Base-by-base conservation (phyloP, 1,284 basidiomycete genomes). In the Moesziomyces antarcticus region DNA sequence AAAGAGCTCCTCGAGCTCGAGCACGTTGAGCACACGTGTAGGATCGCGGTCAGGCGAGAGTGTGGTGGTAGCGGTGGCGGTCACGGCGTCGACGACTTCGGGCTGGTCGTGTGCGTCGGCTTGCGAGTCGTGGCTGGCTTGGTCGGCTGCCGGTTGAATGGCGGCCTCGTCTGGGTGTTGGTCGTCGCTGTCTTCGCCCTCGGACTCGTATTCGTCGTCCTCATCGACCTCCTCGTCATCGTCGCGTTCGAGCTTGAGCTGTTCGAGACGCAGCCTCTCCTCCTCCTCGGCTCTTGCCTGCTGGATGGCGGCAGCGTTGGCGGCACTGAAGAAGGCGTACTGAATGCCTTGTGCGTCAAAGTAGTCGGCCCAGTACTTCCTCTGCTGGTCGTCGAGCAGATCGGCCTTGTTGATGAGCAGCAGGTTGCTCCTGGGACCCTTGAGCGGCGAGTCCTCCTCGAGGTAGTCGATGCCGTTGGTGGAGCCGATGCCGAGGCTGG, bases 351-450 rank as follows among this genome's bases (percentile, higher is more conserved):
- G 88, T 20, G 87, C 82, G 66, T 97, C 94, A 81, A 99, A 97
- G 85, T 97, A 94, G 78, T 95, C 91, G 27, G 96, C 96, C 97
- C 97, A 99, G 57, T 54, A 55, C 27, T 54, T 60, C 37, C 96
- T 89, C 86, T 99, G 97, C 61, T 90, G 88, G 8, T 89, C 87
- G 16, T 93, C 97, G 70, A 99, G 86, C 51, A 99, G 85, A 86
- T 99, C 97, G 3, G 96, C 90, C 85, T 99, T 99, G 85, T 99
- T 99, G 85, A 99, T 93, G 56, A 99, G 88, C 43, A 99, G 85
- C 77, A 99, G 85, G 78, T 88, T 92, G 81, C 87, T 89, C 78
- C 95, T 85, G 11, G 91, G 91, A 7, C 76, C 78, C 50, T 67
- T 56, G 33, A 88, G 84, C 14, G 90, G 90, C 80, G 92, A 92